These are phyloP conservation scores for Orobanche coerulescens DNA, from an alignment of 257 asterid genomes.

Conservation along the genomic window DNA sequence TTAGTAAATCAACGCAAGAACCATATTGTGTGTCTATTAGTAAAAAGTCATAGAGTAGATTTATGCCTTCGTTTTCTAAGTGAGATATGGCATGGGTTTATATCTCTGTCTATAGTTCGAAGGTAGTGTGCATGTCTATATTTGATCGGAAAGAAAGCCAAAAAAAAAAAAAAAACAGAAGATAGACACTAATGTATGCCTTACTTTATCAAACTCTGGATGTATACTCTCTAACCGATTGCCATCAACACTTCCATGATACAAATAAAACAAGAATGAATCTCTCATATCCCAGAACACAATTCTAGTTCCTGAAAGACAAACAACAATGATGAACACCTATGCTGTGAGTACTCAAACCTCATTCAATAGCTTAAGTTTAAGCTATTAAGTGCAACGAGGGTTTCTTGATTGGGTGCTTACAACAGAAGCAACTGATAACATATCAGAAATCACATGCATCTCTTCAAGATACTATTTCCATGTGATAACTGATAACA, in stretches of 20 bases:
- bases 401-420: neutral
- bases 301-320: conserved; percentile 65
- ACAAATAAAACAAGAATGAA: conserved; percentile 54
- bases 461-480: neutral
- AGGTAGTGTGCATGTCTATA: neutral
- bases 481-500: neutral
- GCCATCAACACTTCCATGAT: conserved; percentile 66
- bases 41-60: conserved; percentile 13
- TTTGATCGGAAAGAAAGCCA: neutral
- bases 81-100: neutral
- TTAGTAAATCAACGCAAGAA: neutral
- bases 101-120: neutral
- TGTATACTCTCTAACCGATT: conserved; percentile 73
- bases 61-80: neutral
- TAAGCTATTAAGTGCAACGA: neutral
- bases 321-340: conserved; percentile 16
- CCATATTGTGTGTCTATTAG: neutral
- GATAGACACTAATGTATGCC: conserved; percentile 20
- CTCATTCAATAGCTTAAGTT: neutral
- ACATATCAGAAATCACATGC: neutral
- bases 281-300: conserved; percentile 95
- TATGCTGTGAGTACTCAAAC: conserved; percentile 11
- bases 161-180: no score
- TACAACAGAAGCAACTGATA: neutral
- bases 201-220: conserved; percentile 74